Conservation (phyloP, 2,329 filamentous ascomycete genomes). For the Claviceps lovelessii region DNA sequence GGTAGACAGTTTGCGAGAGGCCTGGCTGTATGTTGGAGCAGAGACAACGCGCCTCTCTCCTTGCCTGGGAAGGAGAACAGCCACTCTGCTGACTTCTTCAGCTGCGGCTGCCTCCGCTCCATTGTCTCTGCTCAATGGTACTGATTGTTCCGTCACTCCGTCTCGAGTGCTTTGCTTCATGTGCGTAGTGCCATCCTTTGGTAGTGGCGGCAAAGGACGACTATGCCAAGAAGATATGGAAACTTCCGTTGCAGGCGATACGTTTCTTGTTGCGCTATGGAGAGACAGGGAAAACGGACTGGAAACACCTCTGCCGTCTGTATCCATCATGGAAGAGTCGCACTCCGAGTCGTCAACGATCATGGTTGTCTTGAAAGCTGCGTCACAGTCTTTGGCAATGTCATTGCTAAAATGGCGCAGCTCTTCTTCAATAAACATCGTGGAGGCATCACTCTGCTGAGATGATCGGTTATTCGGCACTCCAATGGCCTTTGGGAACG, state of each 20-base stretch:
- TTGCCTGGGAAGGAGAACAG: slow-evolving; percentile 19
- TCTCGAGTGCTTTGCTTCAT: slow-evolving; percentile 9
- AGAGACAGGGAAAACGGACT: slow-evolving; percentile 30
- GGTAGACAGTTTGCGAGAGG: slow-evolving; percentile 22
- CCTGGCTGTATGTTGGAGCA: slow-evolving; percentile 33
- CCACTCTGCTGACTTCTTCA: slow-evolving; percentile 15
- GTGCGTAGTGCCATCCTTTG: slow-evolving; percentile 15
- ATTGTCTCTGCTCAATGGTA: slow-evolving; percentile 13
- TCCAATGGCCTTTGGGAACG: slow-evolving; percentile 13
- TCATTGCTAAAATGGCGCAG: slow-evolving; percentile 71
- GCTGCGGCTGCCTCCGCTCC: slow-evolving; percentile 10
- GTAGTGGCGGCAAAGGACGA: slow-evolving; percentile 38
- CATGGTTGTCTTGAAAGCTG: slow-evolving; percentile 65
- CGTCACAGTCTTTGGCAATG: slow-evolving; percentile 79
- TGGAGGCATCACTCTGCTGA: slow-evolving; percentile 14
- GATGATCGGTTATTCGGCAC: slow-evolving; percentile 5
- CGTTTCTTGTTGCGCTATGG: slow-evolving; percentile 16
- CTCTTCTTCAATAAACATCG: slow-evolving; percentile 55
- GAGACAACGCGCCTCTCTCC: slow-evolving; percentile 34
- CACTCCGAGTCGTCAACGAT: slow-evolving; percentile 24
- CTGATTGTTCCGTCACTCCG: slow-evolving; percentile 10
- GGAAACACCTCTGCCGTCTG: slow-evolving; percentile 19
- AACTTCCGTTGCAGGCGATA: slow-evolving; percentile 16
- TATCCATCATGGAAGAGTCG: slow-evolving; percentile 20
- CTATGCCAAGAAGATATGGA: slow-evolving; percentile 27